Base-by-base conservation (phyloP, 108 stramenopile genomes). In the Cylindrotheca closterium region DNA sequence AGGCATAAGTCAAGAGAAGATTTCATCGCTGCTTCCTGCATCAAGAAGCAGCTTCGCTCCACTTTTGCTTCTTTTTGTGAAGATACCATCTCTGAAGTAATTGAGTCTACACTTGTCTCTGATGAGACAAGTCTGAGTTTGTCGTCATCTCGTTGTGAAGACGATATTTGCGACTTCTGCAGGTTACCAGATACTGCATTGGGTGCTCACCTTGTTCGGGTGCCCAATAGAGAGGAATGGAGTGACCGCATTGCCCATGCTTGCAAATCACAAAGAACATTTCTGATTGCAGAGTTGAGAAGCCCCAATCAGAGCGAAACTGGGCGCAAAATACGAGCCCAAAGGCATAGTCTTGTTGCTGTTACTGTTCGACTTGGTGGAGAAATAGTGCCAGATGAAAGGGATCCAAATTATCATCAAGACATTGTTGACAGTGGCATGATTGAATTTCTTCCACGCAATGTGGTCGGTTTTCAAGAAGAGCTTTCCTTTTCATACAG, bases 61-160 rank as follows among this genome's bases (percentile, higher is more conserved):
- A 84, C 83, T 7, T 79, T 84, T 22, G 87, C 92, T 22, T 82
- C 88, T 21, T 87, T 93, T 72, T 85, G 90, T 51, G 81, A 88
- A 67, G 89, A 93, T 63, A 67, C 37, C 27, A 65, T 90, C 8
- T 85, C 87, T 29, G 55, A 50, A 21, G 77, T 89, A 17, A 67
- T 93, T n/a, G 89, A 88, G 24, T 63, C 73, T 60, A 57, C 71
- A 5, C 59, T 93, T 51, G 59, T 73, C 37, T 68, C 79, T 15
- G 73, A 83, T 49, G 64, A 78, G 24, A 31, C 76, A 10, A 84
- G 84, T 0, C 63, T 93, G 24, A 49, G 64, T 26, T 80, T 83
- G 29, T 34, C 63, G 18, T 68, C 85, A 34, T 61, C 81, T 31
- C 79, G 81, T 7, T 93, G 87, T 58, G 65, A 77, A 54, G 78